phyloP scores from a whole-genome alignment of 805 yeast genomes.

The Cyberlindnera maclurae region DNA sequence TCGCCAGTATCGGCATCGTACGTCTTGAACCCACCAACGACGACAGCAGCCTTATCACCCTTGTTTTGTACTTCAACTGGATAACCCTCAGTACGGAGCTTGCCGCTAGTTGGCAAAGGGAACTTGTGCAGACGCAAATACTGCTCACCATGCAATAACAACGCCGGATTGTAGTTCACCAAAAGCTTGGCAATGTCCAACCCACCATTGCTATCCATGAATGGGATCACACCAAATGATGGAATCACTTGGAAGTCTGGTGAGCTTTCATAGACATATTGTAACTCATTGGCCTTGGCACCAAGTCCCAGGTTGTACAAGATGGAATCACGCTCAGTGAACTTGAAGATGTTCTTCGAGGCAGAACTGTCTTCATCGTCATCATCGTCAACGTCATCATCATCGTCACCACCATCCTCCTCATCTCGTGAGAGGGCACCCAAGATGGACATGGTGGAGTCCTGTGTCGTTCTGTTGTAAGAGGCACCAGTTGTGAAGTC shows the following conservation, averaged over 20 bases:
- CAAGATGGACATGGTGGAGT: conserved; percentile 74
- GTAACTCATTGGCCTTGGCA: conserved; percentile 67
- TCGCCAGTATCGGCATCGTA: conserved; percentile 64
- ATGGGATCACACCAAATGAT: conserved; percentile 84
- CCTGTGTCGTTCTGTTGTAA: conserved; percentile 57
- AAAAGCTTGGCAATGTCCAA: conserved; percentile 54
- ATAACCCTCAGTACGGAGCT: conserved; percentile 49
- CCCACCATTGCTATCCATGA: conserved; percentile 57
- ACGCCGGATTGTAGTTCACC: conserved; percentile 81
- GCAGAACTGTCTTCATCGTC: conserved; percentile 40
- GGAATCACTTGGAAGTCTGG: conserved; percentile 80
- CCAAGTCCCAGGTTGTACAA: conserved; percentile 89
- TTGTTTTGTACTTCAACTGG: conserved; percentile 79
- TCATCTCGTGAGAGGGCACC: conserved; percentile 44
- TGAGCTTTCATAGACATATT: conserved; percentile 73
- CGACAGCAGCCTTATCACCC: conserved; percentile 73
- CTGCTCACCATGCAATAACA: conserved; percentile 92
- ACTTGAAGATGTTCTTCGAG: conserved; percentile 40
- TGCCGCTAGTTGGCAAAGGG: conserved; percentile 73
- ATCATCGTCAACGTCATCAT: conserved; percentile 37
- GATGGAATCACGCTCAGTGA: conserved; percentile 63
- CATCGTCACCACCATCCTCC: conserved; percentile 33
- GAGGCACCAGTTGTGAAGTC: conserved; percentile 49
- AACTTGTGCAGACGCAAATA: conserved; percentile 67
- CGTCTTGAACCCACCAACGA: conserved; percentile 68